Evolutionary conservation across 441 rosid species (phyloP).

Genomic region (Erysimum cheiri): DNA sequence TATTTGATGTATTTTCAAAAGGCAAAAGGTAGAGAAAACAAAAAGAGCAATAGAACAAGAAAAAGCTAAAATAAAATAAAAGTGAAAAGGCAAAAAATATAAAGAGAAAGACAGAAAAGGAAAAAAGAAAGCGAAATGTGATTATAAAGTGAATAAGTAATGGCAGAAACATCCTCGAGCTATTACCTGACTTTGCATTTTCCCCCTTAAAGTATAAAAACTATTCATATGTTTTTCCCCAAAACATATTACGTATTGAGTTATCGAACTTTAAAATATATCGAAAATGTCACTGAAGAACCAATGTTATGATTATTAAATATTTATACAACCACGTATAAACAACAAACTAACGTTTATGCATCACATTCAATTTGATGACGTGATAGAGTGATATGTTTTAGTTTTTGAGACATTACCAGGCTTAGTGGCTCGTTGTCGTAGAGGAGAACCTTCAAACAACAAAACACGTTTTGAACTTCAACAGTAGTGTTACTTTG

Average conservation of each 20-base stretch:
- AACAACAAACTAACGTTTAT: background rate
- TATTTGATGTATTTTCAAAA: conserved; percentile 22
- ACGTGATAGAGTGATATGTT: too few species aligned
- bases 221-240: conserved; percentile 6
- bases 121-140: conserved; percentile 38
- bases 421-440: too few species aligned
- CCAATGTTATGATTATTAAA: background rate
- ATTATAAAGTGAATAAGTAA: conserved; percentile 37
- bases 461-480: too few species aligned
- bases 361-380: too few species aligned
- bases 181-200: conserved; percentile 24
- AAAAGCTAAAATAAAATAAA: conserved; percentile 13
- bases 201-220: conserved; percentile 12
- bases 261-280: background rate
- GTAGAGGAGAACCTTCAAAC: too few species aligned
- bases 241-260: conserved; percentile 17
- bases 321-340: background rate
- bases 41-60: conserved; percentile 36
- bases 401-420: too few species aligned
- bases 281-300: background rate
- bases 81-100: conserved; percentile 28
- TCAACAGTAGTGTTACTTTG: too few species aligned
- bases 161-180: conserved; percentile 38
- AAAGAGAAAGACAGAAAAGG: conserved; percentile 34
- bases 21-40: conserved; percentile 31